Conservation (phyloP, 768 basidiomycete genomes). For the Paxillus rubicundulus region DNA sequence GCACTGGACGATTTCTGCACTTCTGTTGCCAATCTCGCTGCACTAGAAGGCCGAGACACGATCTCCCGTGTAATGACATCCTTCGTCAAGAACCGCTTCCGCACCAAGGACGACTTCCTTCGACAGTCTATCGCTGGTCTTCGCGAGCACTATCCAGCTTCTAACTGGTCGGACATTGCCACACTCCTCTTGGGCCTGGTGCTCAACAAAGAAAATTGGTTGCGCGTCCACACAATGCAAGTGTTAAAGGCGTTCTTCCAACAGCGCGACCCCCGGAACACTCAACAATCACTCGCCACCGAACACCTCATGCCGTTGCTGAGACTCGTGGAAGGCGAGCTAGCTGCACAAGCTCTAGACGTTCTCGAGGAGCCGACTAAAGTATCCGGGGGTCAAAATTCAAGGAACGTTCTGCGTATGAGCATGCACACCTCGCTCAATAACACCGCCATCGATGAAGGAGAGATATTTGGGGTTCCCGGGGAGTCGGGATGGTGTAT, state of each 20-base stretch:
- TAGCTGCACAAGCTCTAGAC: slow-evolving; percentile 82
- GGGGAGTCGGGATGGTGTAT: slow-evolving; percentile 87
- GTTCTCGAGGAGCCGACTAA: slow-evolving; percentile 90
- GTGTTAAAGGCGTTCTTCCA: slow-evolving; percentile 87
- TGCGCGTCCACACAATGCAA: slow-evolving; percentile 80
- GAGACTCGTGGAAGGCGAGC: slow-evolving; percentile 82
- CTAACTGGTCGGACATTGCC: slow-evolving; percentile 77
- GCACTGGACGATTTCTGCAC: slow-evolving; percentile 67
- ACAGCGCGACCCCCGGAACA: slow-evolving; percentile 73
- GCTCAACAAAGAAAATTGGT: slow-evolving; percentile 78
- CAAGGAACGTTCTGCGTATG: slow-evolving; percentile 88
- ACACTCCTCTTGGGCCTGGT: slow-evolving; percentile 85
- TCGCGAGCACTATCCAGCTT: slow-evolving; percentile 76
- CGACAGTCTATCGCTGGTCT: slow-evolving; percentile 84
- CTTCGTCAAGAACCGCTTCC: slow-evolving; percentile 82
- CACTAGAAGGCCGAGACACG: slow-evolving; percentile 67
- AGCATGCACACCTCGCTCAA: slow-evolving; percentile 67
- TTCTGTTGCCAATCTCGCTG: slow-evolving; percentile 70
- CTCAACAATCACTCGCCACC: slow-evolving; percentile 72
- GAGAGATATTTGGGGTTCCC: slow-evolving; percentile 79
- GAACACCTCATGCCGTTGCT: slow-evolving; percentile 91
- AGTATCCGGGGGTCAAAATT: slow-evolving; percentile 72
- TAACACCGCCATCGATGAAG: slow-evolving; percentile 48
- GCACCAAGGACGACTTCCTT: slow-evolving; percentile 91
- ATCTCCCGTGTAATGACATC: slow-evolving; percentile 88